Base-by-base conservation (phyloP, 1,139 yeast genomes). In the Candida pseudoviswanathii region DNA sequence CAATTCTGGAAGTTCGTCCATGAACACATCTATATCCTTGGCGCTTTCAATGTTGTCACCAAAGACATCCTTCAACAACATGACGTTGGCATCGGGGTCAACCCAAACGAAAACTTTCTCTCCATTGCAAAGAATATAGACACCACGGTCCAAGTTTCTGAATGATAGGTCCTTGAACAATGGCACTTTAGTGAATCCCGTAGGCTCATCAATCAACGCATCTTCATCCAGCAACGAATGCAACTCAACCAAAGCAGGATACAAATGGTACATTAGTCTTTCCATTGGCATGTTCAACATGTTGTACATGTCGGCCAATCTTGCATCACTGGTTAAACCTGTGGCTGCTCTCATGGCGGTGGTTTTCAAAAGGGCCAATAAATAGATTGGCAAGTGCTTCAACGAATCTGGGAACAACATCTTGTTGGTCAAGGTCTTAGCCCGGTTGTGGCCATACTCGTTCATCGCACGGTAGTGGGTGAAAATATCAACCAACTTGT, bases 331-430 rank as follows among this genome's bases (percentile, higher is more conserved):
- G 6, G 70, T 57, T 11, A 68, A 49, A 16, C 78, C 71, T 3
- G 75, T 63, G 3, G 79, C 66, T 30, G 75, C 79, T 49, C 85
- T 77, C 59, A 92, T 73, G 1, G 92, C 84, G 45, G 73, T 75
- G 0, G 86, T 67, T 63, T 94, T 94, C 57, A 86, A 77, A 52
- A 91, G 81, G 0, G 95, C 76, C 49, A 90, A 74, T 47, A 89
- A 65, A 58, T 80, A 84, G 58, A 86, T 76, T 4, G 96, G 85
- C 48, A 94, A 72, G 43, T 90, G 84, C 52, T 84, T 82, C 57
- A 95, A 71, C 5, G 95, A 82, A 45, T 87, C 89, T 0, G 99
- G 99, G 69, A 94, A 77, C 7, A 92, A 77, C 51, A 94, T 72
- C 60, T 89, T 92, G 21, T 85, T 81, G 10, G 85, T 77, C 29